Evolutionary conservation across 345 rosid species (phyloP), one percentile per base, ranked within the genome.

Genomic region (Brassica nigra): DNA sequence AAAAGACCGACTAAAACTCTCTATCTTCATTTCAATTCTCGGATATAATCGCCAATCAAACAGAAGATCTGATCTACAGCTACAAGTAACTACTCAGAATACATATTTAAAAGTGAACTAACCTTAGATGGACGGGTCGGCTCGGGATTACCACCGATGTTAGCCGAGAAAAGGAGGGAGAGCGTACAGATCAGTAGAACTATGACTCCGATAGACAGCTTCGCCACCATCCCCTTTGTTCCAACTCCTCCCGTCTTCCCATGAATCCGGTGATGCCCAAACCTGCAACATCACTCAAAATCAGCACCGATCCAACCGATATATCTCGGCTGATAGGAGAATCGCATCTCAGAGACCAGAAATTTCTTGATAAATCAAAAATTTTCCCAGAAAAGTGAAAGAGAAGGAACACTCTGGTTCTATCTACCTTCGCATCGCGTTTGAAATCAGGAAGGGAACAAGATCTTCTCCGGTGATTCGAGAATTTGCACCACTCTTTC

Each of bases 101-200:
- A 61, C 68, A 12, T 14, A 33, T 1, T 6, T 30, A 31, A 15
- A 18, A 30, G 14, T 29, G 39, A 68, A 55, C 82, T 73, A 69
- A 91, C 98, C 97, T 87, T 85, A 6, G 90, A 79, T 31, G 89
- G 78, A 65, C 78, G 84, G 18, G 55, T 52, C 7, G 91, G 87
- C 81, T 86, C 85, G 62, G 76, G 78, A 77, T 18, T 76, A 23
- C 86, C 83, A 68, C 83, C 80, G 68, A 81, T 82, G 30, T 90
- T 84, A 20, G 83, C 78, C 8, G 97, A 86, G 76, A 86, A 89
- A 64, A 91, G 85, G 27, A 90, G 65, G 4, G 91, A 90, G 11
- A 94, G 86, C 8, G 93, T 90, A 83, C 97, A 94, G 86, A 91
- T 86, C 87, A 90, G 85, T 73, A 91, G 84, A 44, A 91, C 91